Evolutionary conservation across 139 green algal genomes (phyloP), one percentile per base, ranked within the genome.

Genomic region (Dunaliella primolecta): DNA sequence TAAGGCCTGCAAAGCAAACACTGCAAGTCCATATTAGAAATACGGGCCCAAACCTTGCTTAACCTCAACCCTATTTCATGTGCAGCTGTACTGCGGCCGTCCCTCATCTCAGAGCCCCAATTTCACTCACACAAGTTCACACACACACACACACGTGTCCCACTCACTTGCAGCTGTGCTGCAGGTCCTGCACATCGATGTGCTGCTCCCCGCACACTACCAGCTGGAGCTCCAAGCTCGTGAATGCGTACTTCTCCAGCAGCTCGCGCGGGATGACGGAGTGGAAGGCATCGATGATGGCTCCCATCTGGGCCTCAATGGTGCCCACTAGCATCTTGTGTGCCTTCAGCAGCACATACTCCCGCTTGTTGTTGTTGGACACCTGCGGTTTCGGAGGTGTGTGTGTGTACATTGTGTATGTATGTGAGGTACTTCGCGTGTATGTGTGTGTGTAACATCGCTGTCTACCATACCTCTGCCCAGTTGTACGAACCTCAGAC

Each of bases 221-320:
- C 78, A 92, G 88, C 91, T 92, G 91, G 88, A 93, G 87, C 86
- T 93, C 94, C 79, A 96, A 88, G 82, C 94, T 91, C 64, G 91
- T 96, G 89, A 98, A 96, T 24, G 38, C 64, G 88, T 95, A 97
- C 80, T 87, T 93, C 31, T 93, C 94, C 89, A 93, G 31, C 76
- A 93, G 86, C 72, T 93, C 90, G 1, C 90, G 85, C 31, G 91
- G 91, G 70, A 93, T 86, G 56, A 93, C 70, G 20, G 80, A 87
- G 84, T 93, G 89, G 87, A 93, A 93, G 20, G 91, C 89, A 72
- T 93, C 91, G 38, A 93, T 93, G 31, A 93, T 77, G 30, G 87
- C 87, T 27, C 76, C 87, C 89, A 92, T 91, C 83, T 93, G 91
- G 30, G 82, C 36, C 86, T 93, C 91, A n/a, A 93, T 88, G n/a